phyloP scores from a whole-genome alignment of 164 flowering plant genomes.

The Tetracentron sinense region DNA sequence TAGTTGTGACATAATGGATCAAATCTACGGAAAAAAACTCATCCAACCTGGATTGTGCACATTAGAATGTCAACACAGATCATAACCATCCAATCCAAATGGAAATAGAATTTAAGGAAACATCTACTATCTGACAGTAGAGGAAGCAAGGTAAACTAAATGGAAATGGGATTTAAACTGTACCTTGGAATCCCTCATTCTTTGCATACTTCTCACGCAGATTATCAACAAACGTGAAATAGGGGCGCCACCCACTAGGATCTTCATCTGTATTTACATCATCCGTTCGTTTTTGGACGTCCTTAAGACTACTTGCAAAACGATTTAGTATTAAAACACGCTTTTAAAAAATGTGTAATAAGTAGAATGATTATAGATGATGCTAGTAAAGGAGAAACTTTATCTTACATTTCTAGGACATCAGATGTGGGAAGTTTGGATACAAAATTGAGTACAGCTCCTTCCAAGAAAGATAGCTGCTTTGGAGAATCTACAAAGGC shows the following conservation, averaged over 20 bases:
- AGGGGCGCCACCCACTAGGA: constrained; percentile 99
- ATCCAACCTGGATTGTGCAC: too few species aligned
- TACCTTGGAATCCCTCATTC: constrained; percentile 79
- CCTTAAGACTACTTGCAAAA: constrained; percentile 53
- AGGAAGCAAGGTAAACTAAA: neutral
- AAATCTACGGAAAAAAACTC: too few species aligned
- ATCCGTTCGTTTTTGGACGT: constrained; percentile 65
- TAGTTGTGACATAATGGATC: too few species aligned
- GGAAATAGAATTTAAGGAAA: neutral
- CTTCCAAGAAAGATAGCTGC: constrained; percentile 72
- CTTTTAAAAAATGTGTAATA: neutral
- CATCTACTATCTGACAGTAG: neutral
- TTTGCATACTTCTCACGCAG: constrained; percentile 75
- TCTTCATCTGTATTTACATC: constrained; percentile 82
- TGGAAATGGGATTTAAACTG: neutral
- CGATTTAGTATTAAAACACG: constrained; percentile 10
- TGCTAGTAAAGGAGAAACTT: neutral
- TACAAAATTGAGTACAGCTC: constrained; percentile 68
- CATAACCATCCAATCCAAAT: too few species aligned
- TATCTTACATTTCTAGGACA: constrained; percentile 68
- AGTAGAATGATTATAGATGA: neutral
- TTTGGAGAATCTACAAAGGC: constrained; percentile 79
- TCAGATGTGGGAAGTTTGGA: constrained; percentile 77
- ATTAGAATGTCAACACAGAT: too few species aligned
- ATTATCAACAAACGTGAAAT: constrained; percentile 55